A percentile compares a stretch with the other conserved stretches of the same genome.
These are phyloP conservation scores for Yamadazyma sp. DNA, from an alignment of 1,139 yeast species.

Conservation along the genomic window DNA sequence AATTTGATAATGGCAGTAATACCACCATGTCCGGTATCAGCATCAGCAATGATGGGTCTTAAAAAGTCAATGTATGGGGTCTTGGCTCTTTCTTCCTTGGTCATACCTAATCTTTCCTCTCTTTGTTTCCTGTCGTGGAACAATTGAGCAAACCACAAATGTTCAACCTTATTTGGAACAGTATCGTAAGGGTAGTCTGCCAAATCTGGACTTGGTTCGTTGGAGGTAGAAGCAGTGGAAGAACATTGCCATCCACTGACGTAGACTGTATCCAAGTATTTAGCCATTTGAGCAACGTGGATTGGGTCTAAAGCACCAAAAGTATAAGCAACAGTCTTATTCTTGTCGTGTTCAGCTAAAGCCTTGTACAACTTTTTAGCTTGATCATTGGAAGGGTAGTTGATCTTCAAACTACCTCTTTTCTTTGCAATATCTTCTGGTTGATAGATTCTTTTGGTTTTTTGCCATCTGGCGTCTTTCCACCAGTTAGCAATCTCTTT, in stretches of 20 bases:
- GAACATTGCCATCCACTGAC: slow-evolving; percentile 99
- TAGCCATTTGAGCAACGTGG: slow-evolving; percentile 95
- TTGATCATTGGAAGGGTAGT: slow-evolving; percentile 77
- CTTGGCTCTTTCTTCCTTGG: slow-evolving; percentile 65
- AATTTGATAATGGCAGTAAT: slow-evolving; percentile 92
- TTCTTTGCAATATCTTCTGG: slow-evolving; percentile 88
- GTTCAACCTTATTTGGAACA: slow-evolving; percentile 97
- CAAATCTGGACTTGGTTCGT: slow-evolving; percentile 96
- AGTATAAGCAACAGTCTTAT: slow-evolving; percentile 80
- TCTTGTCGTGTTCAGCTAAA: slow-evolving; percentile 68
- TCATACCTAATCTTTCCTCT: slow-evolving; percentile 68
- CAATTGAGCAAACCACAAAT: slow-evolving; percentile 92
- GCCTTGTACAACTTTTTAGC: slow-evolving; percentile 77
- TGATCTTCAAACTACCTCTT: slow-evolving; percentile 72
- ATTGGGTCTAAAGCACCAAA: slow-evolving; percentile 97
- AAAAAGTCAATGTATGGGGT: slow-evolving; percentile 73
- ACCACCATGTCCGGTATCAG: slow-evolving; percentile 99
- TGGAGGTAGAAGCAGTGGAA: slow-evolving; percentile 93
- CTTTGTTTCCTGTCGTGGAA: slow-evolving; percentile 97
- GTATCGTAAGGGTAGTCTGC: slow-evolving; percentile 99
- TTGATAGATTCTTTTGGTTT: slow-evolving; percentile 84
- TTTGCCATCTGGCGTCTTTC: slow-evolving; percentile 87
- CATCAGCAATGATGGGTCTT: slow-evolving; percentile 95
- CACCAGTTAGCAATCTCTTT: slow-evolving; percentile 83
- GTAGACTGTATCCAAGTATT: slow-evolving; percentile 87